Evolutionary conservation across 2,329 filamentous ascomycete genomes (phyloP).

Genomic region (Colletotrichum sp.): DNA sequence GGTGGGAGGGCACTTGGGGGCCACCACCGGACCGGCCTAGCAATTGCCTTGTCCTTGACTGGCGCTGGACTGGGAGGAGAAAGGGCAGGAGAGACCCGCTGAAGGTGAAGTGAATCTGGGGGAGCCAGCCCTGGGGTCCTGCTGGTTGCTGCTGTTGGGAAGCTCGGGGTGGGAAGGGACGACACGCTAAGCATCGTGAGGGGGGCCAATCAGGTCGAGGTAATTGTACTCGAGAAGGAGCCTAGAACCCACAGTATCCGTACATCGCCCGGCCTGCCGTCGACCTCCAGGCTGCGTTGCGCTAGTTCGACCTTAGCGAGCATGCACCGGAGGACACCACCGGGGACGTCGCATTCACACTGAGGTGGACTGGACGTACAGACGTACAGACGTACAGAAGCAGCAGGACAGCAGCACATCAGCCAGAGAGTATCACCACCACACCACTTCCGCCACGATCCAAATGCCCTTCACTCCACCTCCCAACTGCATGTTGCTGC

Average conservation of each 20-base stretch:
- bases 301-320: background rate
- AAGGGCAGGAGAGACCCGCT: background rate
- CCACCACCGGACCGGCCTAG: background rate
- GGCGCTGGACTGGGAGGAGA: background rate
- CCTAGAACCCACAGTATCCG: background rate
- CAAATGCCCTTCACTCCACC: background rate
- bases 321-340: background rate
- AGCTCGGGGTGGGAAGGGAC: slow-evolving; percentile 1
- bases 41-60: background rate
- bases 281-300: background rate
- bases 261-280: background rate
- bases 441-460: background rate
- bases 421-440: background rate
- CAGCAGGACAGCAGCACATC: background rate
- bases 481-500: background rate
- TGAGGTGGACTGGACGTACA: background rate
- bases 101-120: slow-evolving; percentile 15
- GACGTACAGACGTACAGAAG: background rate
- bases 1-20: background rate
- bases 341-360: background rate
- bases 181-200: slow-evolving; percentile 9
- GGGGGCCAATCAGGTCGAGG: slow-evolving; percentile 1
- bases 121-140: slow-evolving; percentile 4
- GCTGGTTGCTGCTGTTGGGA: slow-evolving; percentile 5
- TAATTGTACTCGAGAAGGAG: slow-evolving; percentile 1